Percentiles rank a stretch among this genome's conserved stretches.
Conservation (phyloP, 2,329 filamentous ascomycete genomes). For the Colletotrichum liriopes region DNA sequence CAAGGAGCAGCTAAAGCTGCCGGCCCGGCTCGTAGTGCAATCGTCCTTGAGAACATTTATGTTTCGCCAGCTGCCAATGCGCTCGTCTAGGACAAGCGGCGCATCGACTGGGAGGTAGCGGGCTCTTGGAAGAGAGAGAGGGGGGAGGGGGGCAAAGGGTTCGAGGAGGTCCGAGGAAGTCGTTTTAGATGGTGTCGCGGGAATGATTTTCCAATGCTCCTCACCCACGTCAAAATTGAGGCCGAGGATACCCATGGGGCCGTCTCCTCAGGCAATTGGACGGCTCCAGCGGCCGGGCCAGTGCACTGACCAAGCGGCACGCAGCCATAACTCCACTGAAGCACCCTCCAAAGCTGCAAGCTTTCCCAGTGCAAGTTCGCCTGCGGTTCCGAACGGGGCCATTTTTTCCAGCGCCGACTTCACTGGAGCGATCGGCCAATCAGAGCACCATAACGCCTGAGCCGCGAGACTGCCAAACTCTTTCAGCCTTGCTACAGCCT, state of each 20-base stretch:
- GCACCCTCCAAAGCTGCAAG: constrained; percentile 14
- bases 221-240: constrained; percentile 48
- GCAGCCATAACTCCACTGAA: constrained; percentile 14
- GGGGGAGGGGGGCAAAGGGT: constrained; percentile 10
- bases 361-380: constrained; percentile 13
- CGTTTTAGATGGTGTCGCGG: constrained; percentile 44
- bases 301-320: constrained; percentile 12
- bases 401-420: constrained; percentile 39
- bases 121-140: constrained; percentile 32
- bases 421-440: constrained; percentile 33
- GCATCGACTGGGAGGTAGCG: constrained; percentile 53
- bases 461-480: constrained; percentile 41
- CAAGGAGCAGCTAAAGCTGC: constrained; percentile 62
- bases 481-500: constrained; percentile 54
- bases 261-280: constrained; percentile 29
- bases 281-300: constrained; percentile 19
- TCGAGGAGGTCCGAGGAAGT: constrained; percentile 1
- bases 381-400: constrained; percentile 15
- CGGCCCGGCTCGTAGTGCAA: constrained; percentile 68
- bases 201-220: constrained; percentile 52
- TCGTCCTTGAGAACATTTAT: constrained; percentile 72
- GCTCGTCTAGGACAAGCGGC: constrained; percentile 47
- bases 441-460: constrained; percentile 20
- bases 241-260: constrained; percentile 46
- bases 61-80: constrained; percentile 53